Base-by-base conservation (phyloP, 495 filamentous ascomycete species). In the Xylaria flabelliformis region DNA sequence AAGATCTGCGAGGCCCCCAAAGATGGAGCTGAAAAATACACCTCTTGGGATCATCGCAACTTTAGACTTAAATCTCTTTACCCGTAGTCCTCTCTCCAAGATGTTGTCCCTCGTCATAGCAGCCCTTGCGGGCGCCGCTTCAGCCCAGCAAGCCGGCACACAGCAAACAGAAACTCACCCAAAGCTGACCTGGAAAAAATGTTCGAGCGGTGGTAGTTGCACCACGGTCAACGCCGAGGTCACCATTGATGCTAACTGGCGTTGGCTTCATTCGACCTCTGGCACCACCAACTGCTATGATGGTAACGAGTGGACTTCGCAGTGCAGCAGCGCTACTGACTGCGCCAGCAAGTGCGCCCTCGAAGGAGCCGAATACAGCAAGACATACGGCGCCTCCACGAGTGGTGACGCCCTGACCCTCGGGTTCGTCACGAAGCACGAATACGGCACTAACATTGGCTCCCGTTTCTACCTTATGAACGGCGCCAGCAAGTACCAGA, bases 381-480 rank as follows among this genome's bases (percentile, higher is more conserved):
- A 70, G 67, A 87, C 85, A 73, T 87, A 87, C 72, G 85, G 85
- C 67, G 79, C 81, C 74, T 82, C 80, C 73, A 80, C 84, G 75
- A 84, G 82, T 80, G 84, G 83, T 70, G 78, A 85, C 64, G 74
- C 80, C 64, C 81, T 87, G 66, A 83, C 78, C 73, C 83, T 87
- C 74, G 80, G 83, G 78, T 90, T 91, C 82, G 82, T 90, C 73
- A 90, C 88, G 63, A 82, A 85, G 80, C 75, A 82, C 77, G 72
- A 76, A 15, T 80, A 83, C 79, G 76, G 79, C 26, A 84, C 83
- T 78, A 87, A 86, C 82, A 78, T 86, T 70, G 85, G 84, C 67
- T 82, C 86, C 48, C 86, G 88, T 71, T 77, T 85, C 67, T 90
- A 90, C 81, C 81, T 90, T 21, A 88, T 90, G 87, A 85, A 81